Base-by-base conservation (phyloP, 306 rosid species). In the Fragaria ananassa region DNA sequence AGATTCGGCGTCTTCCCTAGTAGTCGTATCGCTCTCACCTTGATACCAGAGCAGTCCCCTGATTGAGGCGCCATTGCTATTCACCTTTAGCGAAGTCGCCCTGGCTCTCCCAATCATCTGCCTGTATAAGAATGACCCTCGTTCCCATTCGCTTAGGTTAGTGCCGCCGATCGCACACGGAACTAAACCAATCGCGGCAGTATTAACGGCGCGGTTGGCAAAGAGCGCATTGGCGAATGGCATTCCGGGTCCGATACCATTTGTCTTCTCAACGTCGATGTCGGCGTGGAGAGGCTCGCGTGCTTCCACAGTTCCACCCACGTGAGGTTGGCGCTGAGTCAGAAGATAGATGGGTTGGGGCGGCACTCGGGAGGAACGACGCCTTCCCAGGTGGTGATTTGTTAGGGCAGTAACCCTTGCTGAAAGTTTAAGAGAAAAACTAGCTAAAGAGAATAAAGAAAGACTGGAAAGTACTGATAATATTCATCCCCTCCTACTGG, bases 251-350 rank as follows among this genome's bases (percentile, higher is more conserved):
- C 90, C 90, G 23, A 86, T 89, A 31, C 65, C 84, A 37, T 76
- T 80, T 14, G 70, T 77, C 53, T 53, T 69, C 27, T 54, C 53
- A 19, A 34, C 27, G 54, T 85, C 89, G 27, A 85, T 85, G 49
- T 80, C 89, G 3, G 86, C 81, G 76, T 92, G 93, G 67, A 95
- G 89, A 1, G 98, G 96, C 73, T 92, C 98, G 4, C 71, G 88
- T 1, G 96, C 97, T 64, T 82, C 80, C n/a, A n/a, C n/a, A n/a
- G n/a, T n/a, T n/a, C n/a, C 53, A 75, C 91, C 98, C 96, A 95
- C 17, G n/a, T 17, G 5, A 86, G 88, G 27, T 83, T 74, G 6
- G 90, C 84, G 61, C 78, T 75, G 17, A 92, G 84, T 1, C 84
- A 84, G 69, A 80, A 25, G 18, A 92, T 75, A 8, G 85, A 89